Evolutionary conservation across 108 stramenopile genomes (phyloP), one percentile per base, ranked within the genome.

Genomic region (Nitzschia sp.): DNA sequence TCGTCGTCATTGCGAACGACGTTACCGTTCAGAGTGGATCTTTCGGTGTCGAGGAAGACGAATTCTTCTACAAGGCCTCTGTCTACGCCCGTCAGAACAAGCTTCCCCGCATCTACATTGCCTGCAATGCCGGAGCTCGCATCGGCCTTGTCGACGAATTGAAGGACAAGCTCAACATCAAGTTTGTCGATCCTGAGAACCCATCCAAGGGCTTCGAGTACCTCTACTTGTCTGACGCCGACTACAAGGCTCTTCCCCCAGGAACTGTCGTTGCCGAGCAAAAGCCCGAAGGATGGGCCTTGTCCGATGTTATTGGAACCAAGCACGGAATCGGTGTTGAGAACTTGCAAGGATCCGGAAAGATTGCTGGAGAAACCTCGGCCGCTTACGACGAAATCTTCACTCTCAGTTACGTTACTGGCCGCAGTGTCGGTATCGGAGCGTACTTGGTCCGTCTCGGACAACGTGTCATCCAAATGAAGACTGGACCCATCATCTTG

Each of bases 351-450:
- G 98, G 98, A 35, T 92, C 90, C 78, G 98, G 98, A 59, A 96
- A 95, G 88, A 98, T 98, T 81, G 98, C 98, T n/a, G 98, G 98
- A 46, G 97, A 97, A 54, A 98, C 98, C 18, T 96, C 95, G 23
- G 76, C 89, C 0, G 96, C 98, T 1, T 98, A 98, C 64, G 95
- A 97, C 70, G 96, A 98, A 61, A 96, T 94, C 59, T 98, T 98
- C 79, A 98, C 98, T 18, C 88, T 98, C 46, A 91, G 90, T 76
- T 97, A 97, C 64, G 95, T 97, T 56, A 96, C 97, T 57, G 98
- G 98, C 17, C 94, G 98, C 27, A 91, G 90, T 76, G 95, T 96
- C 46, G 96, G 96, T 66, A 97, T 97, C 71, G 96, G 96, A 54
- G 94, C 96, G 34, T 97, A 97, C 76, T 81, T 97, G 65, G 90